Evolutionary conservation across 2,329 filamentous ascomycete genomes (phyloP).

Genomic region (Aspergillus pseudotamarii): DNA sequence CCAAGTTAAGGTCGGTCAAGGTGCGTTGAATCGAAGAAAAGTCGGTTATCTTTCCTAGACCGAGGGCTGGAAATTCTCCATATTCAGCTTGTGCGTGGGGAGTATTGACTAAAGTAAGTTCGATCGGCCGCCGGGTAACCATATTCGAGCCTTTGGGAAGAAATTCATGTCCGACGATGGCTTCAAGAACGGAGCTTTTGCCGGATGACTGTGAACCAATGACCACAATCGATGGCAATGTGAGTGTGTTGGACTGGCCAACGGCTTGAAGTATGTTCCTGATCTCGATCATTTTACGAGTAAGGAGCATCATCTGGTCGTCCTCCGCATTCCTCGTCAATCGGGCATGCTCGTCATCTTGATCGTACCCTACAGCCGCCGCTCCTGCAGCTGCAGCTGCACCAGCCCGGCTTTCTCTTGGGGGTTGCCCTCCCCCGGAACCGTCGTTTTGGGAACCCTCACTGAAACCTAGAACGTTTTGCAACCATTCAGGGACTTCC

Average conservation of each 20-base stretch:
- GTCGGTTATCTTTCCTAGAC: slow-evolving; percentile 85
- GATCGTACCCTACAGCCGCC: slow-evolving; percentile 78
- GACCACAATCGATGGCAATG: slow-evolving; percentile 95
- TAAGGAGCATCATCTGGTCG: slow-evolving; percentile 99
- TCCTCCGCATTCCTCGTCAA: slow-evolving; percentile 73
- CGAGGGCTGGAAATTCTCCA: slow-evolving; percentile 92
- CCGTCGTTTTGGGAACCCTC: slow-evolving; percentile 59
- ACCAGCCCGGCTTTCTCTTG: slow-evolving; percentile 58
- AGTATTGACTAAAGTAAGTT: slow-evolving; percentile 93
- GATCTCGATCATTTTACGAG: slow-evolving; percentile 99
- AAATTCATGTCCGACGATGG: slow-evolving; percentile 97
- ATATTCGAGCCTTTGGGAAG: slow-evolving; percentile 98
- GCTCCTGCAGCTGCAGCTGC: slow-evolving; percentile 65
- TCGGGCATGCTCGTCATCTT: slow-evolving; percentile 62
- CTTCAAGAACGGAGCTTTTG: slow-evolving; percentile 95
- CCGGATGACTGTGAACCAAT: slow-evolving; percentile 98
- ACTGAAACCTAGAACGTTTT: slow-evolving; percentile 67
- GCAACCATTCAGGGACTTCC: slow-evolving; percentile 76
- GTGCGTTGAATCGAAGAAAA: slow-evolving; percentile 84
- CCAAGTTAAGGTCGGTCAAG: slow-evolving; percentile 89
- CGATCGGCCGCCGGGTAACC: slow-evolving; percentile 94
- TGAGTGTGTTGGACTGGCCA: slow-evolving; percentile 85
- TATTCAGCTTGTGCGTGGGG: slow-evolving; percentile 85
- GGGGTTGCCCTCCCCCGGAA: slow-evolving; percentile 47
- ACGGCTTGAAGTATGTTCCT: slow-evolving; percentile 87